A percentile compares a stretch with the other conserved stretches of the same genome.
Conservation (phyloP, 805 yeast species). For the Yarrowia sp. region DNA sequence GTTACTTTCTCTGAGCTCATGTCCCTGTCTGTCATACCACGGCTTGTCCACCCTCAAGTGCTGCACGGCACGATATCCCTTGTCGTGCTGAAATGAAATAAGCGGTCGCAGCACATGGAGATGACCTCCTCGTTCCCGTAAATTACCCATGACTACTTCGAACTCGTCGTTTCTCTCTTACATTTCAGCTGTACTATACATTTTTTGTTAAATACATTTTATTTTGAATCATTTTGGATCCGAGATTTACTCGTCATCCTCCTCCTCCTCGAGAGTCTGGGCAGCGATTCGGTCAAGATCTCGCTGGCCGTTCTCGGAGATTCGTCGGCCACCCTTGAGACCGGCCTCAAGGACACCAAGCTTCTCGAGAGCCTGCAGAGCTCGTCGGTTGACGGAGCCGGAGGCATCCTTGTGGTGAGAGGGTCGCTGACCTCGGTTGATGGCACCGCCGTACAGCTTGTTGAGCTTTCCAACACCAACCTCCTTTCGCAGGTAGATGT, state of each 20-base stretch:
- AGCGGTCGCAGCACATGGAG: too few species aligned
- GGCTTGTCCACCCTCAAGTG: too few species aligned
- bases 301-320: constrained; percentile 99
- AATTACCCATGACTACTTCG: too few species aligned
- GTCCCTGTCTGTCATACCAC: too few species aligned
- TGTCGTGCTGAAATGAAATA: too few species aligned
- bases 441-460: constrained; percentile 99
- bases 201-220: constrained; percentile 24
- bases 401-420: constrained; percentile 98
- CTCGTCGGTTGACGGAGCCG: constrained; percentile 98
- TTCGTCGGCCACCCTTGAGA: constrained; percentile 98
- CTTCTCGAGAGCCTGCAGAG: constrained; percentile 96
- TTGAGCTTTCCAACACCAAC: constrained; percentile 99
- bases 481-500: constrained; percentile 98
- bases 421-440: constrained; percentile 99
- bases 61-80: too few species aligned
- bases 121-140: too few species aligned
- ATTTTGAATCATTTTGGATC: constrained; percentile 1
- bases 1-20: too few species aligned
- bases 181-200: constrained; percentile 18
- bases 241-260: constrained; percentile 41
- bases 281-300: constrained; percentile 99
- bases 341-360: constrained; percentile 95
- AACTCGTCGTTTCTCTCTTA: too few species aligned
- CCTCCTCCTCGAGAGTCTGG: constrained; percentile 93